Conservation (phyloP, 1,139 yeast species). For the Casaregolazyma suthepensis region DNA sequence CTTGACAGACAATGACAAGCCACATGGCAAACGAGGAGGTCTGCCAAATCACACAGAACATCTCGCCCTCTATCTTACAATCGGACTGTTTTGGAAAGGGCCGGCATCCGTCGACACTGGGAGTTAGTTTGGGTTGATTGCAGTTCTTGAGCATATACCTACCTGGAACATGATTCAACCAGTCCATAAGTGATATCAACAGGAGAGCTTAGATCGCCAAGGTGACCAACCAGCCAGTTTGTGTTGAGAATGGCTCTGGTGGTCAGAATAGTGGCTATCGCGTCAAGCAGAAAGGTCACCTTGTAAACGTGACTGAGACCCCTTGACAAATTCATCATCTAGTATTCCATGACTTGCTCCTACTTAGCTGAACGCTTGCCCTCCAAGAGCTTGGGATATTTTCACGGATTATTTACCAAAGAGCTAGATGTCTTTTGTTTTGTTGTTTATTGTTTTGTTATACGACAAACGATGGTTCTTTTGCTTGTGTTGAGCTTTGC, state of each 20-base stretch:
- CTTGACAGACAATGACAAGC: conserved; percentile 21
- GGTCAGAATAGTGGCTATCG: conserved; percentile 10
- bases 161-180: conserved; percentile 9
- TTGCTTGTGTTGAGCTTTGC: not conserved
- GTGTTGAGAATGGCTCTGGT: conserved; percentile 12
- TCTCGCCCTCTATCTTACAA: conserved; percentile 14
- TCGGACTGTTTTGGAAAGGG: conserved; percentile 16
- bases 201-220: conserved; percentile 1
- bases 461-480: not conserved
- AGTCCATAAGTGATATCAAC: conserved; percentile 11
- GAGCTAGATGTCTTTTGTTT: not conserved
- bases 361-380: not conserved
- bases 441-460: not conserved
- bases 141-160: not conserved
- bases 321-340: not conserved
- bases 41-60: conserved; percentile 22
- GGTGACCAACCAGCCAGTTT: conserved; percentile 14
- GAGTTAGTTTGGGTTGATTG: not conserved
- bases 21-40: conserved; percentile 23
- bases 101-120: conserved; percentile 11
- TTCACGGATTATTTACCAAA: not conserved
- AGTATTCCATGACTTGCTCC: not conserved
- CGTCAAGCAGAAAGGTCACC: conserved; percentile 12
- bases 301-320: conserved; percentile 11
- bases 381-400: not conserved